Evolutionary conservation across 257 asterid genomes (phyloP), one percentile per base, ranked within the genome.

Genomic region (Oldenlandia corymbosa): DNA sequence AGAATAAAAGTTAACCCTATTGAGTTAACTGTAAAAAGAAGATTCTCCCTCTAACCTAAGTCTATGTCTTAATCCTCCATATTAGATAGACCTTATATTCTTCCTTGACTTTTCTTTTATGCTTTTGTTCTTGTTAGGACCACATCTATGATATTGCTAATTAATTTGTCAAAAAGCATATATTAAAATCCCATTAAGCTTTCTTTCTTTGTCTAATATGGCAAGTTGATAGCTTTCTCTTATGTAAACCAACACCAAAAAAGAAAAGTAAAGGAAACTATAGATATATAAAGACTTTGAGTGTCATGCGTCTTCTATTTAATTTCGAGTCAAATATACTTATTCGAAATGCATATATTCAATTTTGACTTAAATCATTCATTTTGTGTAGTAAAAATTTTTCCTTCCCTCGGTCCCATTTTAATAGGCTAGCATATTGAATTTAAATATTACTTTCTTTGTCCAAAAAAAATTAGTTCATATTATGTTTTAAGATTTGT

Each of bases 31-130:
- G 61, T 65, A 73, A 73, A 76, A 73, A 72, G 73, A 54, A 63
- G 78, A 65, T 76, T 72, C 81, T n/a, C n/a, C n/a, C n/a, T 76
- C 71, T 53, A 26, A 73, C 65, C 50, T 49, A 64, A 62, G 72
- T 67, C 73, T 71, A 65, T 24, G 57, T 26, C 55, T 68, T 59
- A 68, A 37, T 46, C 43, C 60, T 52, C 53, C 59, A 66, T 67
- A 43, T 45, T 32, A 37, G 45, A 45, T 32, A 37, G 45, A 45
- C 67, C 63, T 53, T 46, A 64, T 71, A 51, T 71, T 63, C 59
- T 48, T 31, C 36, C 46, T 32, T 64, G 72, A 63, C 65, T 72
- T 55, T n/a, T 64, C 39, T 30, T 66, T 51, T 62, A 47, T 69
- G 60, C 66, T 59, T n/a, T 73, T 73, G 73, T 64, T 61, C 71